These are phyloP conservation scores for Rubia tinctorum DNA, from an alignment of 305 asterid genomes.

Conservation along the genomic window DNA sequence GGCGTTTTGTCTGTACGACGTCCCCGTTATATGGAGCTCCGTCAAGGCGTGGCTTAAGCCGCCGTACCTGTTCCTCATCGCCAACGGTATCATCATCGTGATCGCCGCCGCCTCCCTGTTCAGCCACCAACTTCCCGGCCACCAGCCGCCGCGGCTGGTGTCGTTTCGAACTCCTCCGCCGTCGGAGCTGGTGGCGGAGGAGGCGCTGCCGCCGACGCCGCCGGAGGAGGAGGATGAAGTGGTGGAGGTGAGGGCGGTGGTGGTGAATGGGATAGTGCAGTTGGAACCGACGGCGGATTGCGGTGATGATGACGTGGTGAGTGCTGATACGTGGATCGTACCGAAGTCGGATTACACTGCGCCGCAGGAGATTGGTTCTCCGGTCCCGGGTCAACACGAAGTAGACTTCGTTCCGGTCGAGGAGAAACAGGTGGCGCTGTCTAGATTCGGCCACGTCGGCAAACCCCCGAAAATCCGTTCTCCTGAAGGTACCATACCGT, in stretches of 20 bases:
- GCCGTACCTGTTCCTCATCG: conserved; percentile 60
- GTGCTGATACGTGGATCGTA: conserved; percentile 18
- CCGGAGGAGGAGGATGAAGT: conserved; percentile 18
- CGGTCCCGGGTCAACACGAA: conserved; percentile 23
- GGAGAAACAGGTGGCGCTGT: conserved; percentile 44
- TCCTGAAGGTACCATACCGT: conserved; percentile 40
- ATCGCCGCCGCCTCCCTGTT: conserved; percentile 60
- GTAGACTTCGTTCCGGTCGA: conserved; percentile 20
- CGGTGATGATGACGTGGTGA: conserved; percentile 23
- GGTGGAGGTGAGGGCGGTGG: conserved; percentile 40
- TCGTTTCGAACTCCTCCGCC: conserved; percentile 32
- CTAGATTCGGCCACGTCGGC: conserved; percentile 38
- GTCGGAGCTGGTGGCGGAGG: conserved; percentile 3
- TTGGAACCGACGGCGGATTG: conserved; percentile 9
- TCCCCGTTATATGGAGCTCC: conserved; percentile 39
- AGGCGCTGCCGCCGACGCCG: neutral
- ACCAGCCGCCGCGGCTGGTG: conserved; percentile 17
- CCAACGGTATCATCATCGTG: conserved; percentile 65
- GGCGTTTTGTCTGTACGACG: conserved; percentile 25
- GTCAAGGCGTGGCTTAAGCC: conserved; percentile 47
- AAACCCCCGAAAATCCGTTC: conserved; percentile 38
- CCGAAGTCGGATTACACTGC: conserved; percentile 11
- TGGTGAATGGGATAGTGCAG: conserved; percentile 33
- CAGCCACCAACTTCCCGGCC: conserved; percentile 6
- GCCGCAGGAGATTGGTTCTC: conserved; percentile 16